Evolutionary conservation across 441 rosid genomes (phyloP), one percentile per base, ranked within the genome.

Genomic region (Adansonia madagascariensis): DNA sequence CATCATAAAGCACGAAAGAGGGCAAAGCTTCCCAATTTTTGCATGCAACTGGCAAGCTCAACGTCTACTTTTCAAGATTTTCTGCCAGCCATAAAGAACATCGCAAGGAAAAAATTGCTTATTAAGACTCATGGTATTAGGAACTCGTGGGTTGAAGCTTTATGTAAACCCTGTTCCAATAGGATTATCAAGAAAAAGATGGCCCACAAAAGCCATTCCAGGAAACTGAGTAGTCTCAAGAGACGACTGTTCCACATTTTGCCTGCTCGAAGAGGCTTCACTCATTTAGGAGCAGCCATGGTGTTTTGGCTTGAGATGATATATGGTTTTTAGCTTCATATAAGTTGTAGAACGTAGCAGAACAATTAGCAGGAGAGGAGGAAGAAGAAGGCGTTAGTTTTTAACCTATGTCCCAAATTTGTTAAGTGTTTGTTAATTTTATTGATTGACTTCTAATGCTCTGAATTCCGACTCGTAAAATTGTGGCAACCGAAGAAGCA

Each of bases 191-290:
- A 91, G 27, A 64, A 91, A 91, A 67, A 92, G 78, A 35, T 91
- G 77, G 68, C 96, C 96, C 94, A 60, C 92, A 94, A 3, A 87
- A 61, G 17, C 92, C 88, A 82, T 92, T 94, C 97, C 94, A 91
- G 0, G 94, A 4, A 41, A 94, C 93, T 0, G 80, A 78, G 64
- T 92, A 80, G 87, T 52, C 43, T 84, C 84, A 3, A 92, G 85
- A 39, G 70, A 52, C 0, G 76, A 82, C 8, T 31, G 85, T 20
- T 78, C 71, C 62, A 7, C 56, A 73, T 75, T 74, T 52, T 63
- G 77, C 55, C 69, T 50, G 39, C 39, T 35, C 39, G 39, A 35
- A 35, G 39, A 35, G 39, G 39, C 91, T 93, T 35, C 39, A 3
- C 39, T 35, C 39, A 35, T 35, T 35, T 35, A 35, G 39, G 39